Base-by-base conservation (phyloP, 179 eudicot genomes). In the Monotropa hypopitys region DNA sequence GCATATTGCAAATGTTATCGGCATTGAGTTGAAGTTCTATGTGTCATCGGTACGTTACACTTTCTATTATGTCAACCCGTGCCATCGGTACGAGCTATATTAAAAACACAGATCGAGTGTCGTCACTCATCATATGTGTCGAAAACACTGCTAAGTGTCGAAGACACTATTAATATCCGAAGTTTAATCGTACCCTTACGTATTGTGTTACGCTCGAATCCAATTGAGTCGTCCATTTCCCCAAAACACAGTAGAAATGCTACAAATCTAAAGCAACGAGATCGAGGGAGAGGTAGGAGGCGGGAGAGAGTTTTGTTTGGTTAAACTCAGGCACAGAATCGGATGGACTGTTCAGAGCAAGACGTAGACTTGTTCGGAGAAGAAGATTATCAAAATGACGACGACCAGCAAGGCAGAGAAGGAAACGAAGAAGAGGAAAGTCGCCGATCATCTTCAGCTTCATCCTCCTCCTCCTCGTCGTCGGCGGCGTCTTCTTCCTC, bases 291-390 rank as follows among this genome's bases (percentile, higher is more conserved):
- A n/a, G 12, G 8, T n/a, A n/a, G 5, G 18, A n/a, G n/a, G 40
- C 11, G 8, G 12, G 2, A 30, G 2, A 30, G 3, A 26, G 65
- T 16, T 26, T 32, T 59, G 33, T 59, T 57, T 9, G 63, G 32
- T 23, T 23, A 8, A 57, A 3, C 63, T 57, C 16, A 45, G 75
- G 43, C 32, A 70, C 30, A 68, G 26, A 2, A 45, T 13, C 35
- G 50, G 72, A 89, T 90, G 89, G 89, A 90, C 42, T 82, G 77
- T 7, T 81, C 86, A 18, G 85, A 83, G 73, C 85, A 83, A 74
- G 90, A 85, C 70, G 70, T 90, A 51, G 88, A 88, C 77, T 83
- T 90, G 47, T 90, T 90, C 78, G 92, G 96, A 3, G 89, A 59
- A 59, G 65, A 59, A 3, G 65, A 59, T 23, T 9, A 26, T 15